phyloP scores from a whole-genome alignment of 2,329 filamentous ascomycete species.

The Aspergillus floridensis region DNA sequence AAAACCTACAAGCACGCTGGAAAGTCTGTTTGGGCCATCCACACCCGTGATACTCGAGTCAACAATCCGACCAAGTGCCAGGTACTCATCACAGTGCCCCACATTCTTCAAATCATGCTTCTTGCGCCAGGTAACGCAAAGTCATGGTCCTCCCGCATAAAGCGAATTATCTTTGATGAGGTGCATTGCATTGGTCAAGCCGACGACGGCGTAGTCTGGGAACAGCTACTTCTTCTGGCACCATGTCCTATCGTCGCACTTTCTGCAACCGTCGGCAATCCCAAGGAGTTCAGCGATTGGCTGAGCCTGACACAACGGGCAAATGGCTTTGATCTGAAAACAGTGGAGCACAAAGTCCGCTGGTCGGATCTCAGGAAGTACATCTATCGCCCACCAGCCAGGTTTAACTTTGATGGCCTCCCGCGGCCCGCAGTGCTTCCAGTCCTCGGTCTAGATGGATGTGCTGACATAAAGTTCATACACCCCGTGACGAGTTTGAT shows the following conservation, averaged over 20 bases:
- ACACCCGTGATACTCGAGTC: conserved; percentile 71
- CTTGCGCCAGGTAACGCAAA: conserved; percentile 63
- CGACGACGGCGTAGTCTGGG: conserved; percentile 74
- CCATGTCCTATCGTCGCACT: conserved; percentile 77
- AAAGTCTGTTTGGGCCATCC: conserved; percentile 74
- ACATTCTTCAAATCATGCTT: conserved; percentile 77
- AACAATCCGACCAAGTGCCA: conserved; percentile 72
- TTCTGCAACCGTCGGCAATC: conserved; percentile 77
- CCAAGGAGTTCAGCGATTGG: conserved; percentile 67
- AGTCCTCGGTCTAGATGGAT: conserved; percentile 48
- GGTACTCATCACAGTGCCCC: conserved; percentile 72
- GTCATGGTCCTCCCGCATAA: conserved; percentile 65
- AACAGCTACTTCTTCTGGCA: conserved; percentile 70
- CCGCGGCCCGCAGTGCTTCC: conserved; percentile 17
- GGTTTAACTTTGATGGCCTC: conserved; percentile 55
- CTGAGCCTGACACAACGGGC: conserved; percentile 61
- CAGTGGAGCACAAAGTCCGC: conserved; percentile 65
- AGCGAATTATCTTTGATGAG: conserved; percentile 78
- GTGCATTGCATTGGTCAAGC: conserved; percentile 76
- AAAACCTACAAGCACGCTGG: conserved; percentile 61
- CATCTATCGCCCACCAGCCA: conserved; percentile 55
- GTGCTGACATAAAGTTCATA: conserved; percentile 56
- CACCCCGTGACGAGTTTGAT: conserved; percentile 66
- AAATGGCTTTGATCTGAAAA: conserved; percentile 62
- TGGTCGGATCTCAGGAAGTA: conserved; percentile 81